phyloP scores from a whole-genome alignment of 1,139 yeast species.

The Zygosaccharomyces pseudobailii region DNA sequence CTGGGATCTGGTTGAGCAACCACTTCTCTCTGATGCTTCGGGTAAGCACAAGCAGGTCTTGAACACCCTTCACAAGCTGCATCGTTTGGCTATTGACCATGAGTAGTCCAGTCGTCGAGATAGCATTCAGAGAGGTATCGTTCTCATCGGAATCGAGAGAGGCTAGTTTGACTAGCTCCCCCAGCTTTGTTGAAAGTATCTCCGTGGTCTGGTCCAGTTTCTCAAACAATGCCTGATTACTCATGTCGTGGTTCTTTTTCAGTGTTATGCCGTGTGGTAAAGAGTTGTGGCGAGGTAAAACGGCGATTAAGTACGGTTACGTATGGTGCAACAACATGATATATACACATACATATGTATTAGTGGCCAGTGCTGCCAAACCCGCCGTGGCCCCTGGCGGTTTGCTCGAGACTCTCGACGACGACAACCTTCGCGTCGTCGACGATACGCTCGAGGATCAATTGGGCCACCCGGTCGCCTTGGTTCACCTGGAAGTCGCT shows the following conservation, averaged over 20 bases:
- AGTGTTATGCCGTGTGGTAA: neutral
- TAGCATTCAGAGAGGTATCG: conserved; percentile 11
- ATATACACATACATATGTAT: neutral
- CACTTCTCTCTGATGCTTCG: conserved; percentile 33
- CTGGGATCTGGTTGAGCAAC: conserved; percentile 33
- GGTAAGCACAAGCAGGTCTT: conserved; percentile 32
- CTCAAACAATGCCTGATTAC: conserved; percentile 31
- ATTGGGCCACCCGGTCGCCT: conserved; percentile 63
- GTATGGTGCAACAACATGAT: neutral
- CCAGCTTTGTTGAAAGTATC: conserved; percentile 26
- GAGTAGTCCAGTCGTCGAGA: conserved; percentile 29
- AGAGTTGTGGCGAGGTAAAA: neutral
- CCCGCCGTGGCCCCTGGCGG: conserved; percentile 86
- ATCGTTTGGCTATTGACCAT: conserved; percentile 32
- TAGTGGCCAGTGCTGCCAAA: conserved; percentile 81
- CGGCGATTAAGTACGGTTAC: neutral
- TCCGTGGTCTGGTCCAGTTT: conserved; percentile 32
- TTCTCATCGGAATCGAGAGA: conserved; percentile 19
- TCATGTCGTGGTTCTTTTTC: conserved; percentile 16
- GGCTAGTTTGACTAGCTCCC: conserved; percentile 28
- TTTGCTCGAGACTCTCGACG: conserved; percentile 58
- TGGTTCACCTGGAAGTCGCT: conserved; percentile 42
- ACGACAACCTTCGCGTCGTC: conserved; percentile 63
- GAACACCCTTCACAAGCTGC: conserved; percentile 33
- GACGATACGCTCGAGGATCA: conserved; percentile 78